Percentiles rank a stretch among this genome's conserved stretches.
These are phyloP conservation scores for Salvia hispanica DNA, from an alignment of 257 asterid genomes.

Conservation along the genomic window DNA sequence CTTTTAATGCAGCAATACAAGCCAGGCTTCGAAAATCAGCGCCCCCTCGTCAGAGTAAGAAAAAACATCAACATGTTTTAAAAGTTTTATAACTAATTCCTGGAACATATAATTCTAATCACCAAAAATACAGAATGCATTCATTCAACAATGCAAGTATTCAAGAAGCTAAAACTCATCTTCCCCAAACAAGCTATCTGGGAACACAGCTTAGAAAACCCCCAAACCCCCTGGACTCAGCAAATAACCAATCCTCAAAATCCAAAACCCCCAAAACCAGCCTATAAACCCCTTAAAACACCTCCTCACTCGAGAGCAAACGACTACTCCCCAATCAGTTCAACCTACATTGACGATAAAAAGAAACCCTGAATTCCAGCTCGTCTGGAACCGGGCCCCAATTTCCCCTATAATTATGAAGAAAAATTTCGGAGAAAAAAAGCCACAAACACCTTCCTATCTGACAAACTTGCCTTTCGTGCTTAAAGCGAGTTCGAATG, in stretches of 20 bases:
- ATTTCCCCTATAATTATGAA: conserved; percentile 24
- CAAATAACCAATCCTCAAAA: conserved; percentile 1
- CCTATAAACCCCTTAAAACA: conserved; percentile 33
- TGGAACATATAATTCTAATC: neutral
- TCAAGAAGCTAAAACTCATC: too few species aligned
- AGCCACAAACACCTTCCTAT: neutral
- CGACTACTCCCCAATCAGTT: conserved; percentile 8
- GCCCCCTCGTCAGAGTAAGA: neutral
- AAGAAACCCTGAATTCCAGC: conserved; percentile 32
- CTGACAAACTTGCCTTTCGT: conserved; percentile 64
- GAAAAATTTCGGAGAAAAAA: too few species aligned
- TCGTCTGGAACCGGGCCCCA: conserved; percentile 24
- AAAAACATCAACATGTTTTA: neutral
- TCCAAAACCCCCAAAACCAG: conserved; percentile 16
- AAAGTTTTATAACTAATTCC: conserved; percentile 16
- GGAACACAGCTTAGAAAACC: too few species aligned
- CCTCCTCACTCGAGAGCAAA: conserved; percentile 19
- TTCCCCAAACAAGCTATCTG: too few species aligned
- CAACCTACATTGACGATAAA: conserved; percentile 20
- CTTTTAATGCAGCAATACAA: neutral
- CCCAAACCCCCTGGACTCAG: too few species aligned
- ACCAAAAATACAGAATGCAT: neutral
- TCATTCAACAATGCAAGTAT: too few species aligned
- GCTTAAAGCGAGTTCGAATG: conserved; percentile 85
- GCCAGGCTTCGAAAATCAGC: neutral